Conservation (phyloP, 768 basidiomycete species). For the Tricholoma furcatifolium region DNA sequence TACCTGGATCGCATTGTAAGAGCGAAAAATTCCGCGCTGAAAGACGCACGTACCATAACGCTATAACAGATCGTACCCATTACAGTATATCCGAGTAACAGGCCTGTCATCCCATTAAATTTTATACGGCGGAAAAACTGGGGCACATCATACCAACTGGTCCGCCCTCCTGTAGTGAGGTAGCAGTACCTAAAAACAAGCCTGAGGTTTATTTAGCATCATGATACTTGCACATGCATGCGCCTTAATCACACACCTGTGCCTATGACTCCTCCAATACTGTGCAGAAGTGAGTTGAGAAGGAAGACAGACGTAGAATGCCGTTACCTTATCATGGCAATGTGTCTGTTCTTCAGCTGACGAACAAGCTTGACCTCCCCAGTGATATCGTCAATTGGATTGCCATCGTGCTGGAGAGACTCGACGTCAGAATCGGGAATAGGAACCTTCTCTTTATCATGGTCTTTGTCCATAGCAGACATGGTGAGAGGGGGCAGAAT, state of each 20-base stretch:
- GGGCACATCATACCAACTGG: constrained; percentile 52
- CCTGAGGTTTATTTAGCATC: constrained; percentile 7
- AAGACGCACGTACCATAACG: constrained; percentile 55
- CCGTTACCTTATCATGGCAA: constrained; percentile 73
- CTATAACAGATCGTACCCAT: constrained; percentile 70
- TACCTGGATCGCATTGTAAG: constrained; percentile 38
- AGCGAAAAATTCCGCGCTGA: background rate
- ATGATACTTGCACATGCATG: background rate
- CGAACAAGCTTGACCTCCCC: constrained; percentile 41
- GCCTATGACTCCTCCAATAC: constrained; percentile 62
- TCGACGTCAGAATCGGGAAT: constrained; percentile 19
- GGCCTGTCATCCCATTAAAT: constrained; percentile 31
- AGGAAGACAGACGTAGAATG: background rate
- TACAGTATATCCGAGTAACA: constrained; percentile 66
- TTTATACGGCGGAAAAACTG: background rate
- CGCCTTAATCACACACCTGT: constrained; percentile 45
- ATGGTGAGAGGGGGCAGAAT: background rate
- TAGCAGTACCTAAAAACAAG: constrained; percentile 63
- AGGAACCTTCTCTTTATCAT: constrained; percentile 15
- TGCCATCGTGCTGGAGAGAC: constrained; percentile 13
- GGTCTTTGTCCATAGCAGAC: background rate
- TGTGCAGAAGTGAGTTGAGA: constrained; percentile 18
- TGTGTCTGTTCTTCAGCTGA: constrained; percentile 74
- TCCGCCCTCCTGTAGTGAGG: constrained; percentile 50
- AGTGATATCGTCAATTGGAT: constrained; percentile 13